Conservation (phyloP, 192 early-diverging fungal genomes). For the Gamsiella multidivaricata region DNA sequence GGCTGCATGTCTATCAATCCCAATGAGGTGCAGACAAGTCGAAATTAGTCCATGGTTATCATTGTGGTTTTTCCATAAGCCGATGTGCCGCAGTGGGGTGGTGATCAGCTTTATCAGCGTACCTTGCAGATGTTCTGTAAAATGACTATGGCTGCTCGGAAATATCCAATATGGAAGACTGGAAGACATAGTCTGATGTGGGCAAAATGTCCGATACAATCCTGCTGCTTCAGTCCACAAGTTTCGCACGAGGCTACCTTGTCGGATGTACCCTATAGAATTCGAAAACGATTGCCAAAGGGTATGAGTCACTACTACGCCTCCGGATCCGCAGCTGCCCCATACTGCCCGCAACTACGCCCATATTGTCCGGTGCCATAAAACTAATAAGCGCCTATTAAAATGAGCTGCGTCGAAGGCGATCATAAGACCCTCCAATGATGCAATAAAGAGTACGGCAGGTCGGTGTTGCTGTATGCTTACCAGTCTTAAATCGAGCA, state of each 20-base stretch:
- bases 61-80: too few species aligned
- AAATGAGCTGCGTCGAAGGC: too few species aligned
- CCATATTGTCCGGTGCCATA: not conserved
- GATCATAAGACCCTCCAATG: too few species aligned
- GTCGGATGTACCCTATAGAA: slow-evolving; percentile 79
- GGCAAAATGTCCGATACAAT: slow-evolving; percentile 98
- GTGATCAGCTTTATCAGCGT: too few species aligned
- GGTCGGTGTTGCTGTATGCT: not conserved
- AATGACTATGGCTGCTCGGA: slow-evolving; percentile 86
- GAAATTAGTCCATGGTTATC: not conserved
- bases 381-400: too few species aligned
- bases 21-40: not conserved
- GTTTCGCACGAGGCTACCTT: slow-evolving; percentile 90
- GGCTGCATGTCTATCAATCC: slow-evolving; percentile 80
- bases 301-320: slow-evolving; percentile 30
- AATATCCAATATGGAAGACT: slow-evolving; percentile 99
- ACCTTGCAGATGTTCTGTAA: slow-evolving; percentile 98
- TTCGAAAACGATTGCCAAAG: not conserved
- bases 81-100: too few species aligned
- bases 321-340: slow-evolving; percentile 22
- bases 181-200: slow-evolving; percentile 92
- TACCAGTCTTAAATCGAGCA: slow-evolving; percentile 90
- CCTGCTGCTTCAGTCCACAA: slow-evolving; percentile 84
- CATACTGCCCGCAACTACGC: not conserved
- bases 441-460: too few species aligned